Base-by-base conservation (phyloP, 148 eudicot genomes). In the Polygonum maritimum region DNA sequence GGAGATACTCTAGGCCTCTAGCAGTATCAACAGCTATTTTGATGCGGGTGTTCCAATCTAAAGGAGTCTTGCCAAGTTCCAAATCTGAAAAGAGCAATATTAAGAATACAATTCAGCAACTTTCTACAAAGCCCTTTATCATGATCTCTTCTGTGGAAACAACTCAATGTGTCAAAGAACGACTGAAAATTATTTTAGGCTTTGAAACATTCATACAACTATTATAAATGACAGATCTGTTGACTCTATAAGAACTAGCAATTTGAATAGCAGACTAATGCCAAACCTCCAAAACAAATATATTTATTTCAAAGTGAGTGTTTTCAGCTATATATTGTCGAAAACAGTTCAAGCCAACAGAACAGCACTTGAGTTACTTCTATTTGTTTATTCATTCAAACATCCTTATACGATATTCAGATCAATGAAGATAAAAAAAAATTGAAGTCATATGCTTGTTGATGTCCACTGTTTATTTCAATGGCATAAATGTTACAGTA, bases 1-100 rank as follows among this genome's bases (percentile, higher is more conserved):
- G 88, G 33, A 85, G 85, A 77, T 85, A 85, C 44, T 82, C 81
- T 14, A 85, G 83, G 10, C 88, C 88, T 62, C 78, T 84, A 22
- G 88, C 88, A 38, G 71, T 40, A 18, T 10, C 69, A 19, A 58
- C 70, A 75, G 77, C 48, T 0, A 75, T 41, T 41, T 75, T 38
- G 26, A 75, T 54, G 35, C 70, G 75, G 33, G 54, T 72, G 75
- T 72, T 72, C 75, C 75, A 72, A 31, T 48, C 62, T 31, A 74
- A 35, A 26, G 62, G 60, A 26, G 10, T 10, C 62, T 74, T 74
- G 21, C 21, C 76, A 48, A 63, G 40, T 16, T 21, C 62, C 60
- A 48, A 74, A 51, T 48, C 76, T 74, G 62, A 55, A 14, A 22
- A 14, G 6, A 49, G 14, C 13, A 35, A 9, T 10, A 14, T 12